Evolutionary conservation across 2,329 filamentous ascomycete genomes (phyloP), one percentile per base, ranked within the genome.

Genomic region (Aspergillus eucalypticola): DNA sequence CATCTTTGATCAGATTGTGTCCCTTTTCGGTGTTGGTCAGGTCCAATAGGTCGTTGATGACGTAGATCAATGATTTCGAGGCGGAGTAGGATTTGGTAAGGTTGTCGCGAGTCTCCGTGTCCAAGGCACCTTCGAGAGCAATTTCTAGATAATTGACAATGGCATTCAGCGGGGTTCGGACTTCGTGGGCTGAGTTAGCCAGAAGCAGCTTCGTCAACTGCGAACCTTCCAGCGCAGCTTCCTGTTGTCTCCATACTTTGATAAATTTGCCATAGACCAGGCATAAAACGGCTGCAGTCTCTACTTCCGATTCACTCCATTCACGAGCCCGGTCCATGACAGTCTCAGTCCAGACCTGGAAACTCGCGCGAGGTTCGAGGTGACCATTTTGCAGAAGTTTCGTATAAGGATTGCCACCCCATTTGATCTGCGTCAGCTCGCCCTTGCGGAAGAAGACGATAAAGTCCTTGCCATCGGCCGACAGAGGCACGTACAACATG

Each of bases 111-210:
- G 91, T 96, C 70, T 96, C 92, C 15, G 86, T 80, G 64, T 96
- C 92, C 3, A 96, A 79, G 0, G 82, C 79, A 0, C 92, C 91
- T 76, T 96, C 92, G 1, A 96, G 78, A 0, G 92, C 92, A 64
- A 96, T 96, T 67, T 96, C 92, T 1, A 96, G 83, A 66, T 96
- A 96, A 68, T 96, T 96, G 75, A 96, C 96, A 69, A 96, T 96
- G 15, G 92, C 92, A 69, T 96, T 96, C 2, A 96, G 78, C 0
- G 92, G 92, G 0, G 92, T 96, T 53, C 93, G 88, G 8, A 96
- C 91, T 78, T 96, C 92, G 65, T 96, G 93, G 0, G 92, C 92
- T 0, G 92, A 96, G 65, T 96, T 96, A 4, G 92, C 90, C 21
- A 96, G 81, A 1, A 96, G 77, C 3, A 96, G 76, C 50, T 86